phyloP scores from a whole-genome alignment of 2,329 filamentous ascomycete genomes.

The Aspergillus vadensis region DNA sequence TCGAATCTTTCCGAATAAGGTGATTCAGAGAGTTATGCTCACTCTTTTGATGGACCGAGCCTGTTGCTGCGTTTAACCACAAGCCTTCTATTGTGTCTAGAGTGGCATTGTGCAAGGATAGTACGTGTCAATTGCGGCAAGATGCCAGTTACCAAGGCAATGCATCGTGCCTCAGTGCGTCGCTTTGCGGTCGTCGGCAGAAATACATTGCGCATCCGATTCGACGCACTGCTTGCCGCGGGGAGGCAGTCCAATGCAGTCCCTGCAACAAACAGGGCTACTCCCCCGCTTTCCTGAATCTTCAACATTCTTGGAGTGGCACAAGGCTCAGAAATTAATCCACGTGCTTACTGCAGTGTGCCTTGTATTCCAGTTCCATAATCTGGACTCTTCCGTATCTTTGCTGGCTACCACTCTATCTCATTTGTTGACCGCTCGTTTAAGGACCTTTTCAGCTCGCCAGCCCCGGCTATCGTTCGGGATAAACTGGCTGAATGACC shows the following conservation, averaged over 20 bases:
- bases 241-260: constrained; percentile 1
- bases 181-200: constrained; percentile 14
- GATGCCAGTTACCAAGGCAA: background rate
- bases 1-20: background rate
- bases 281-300: background rate
- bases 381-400: background rate
- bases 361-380: background rate
- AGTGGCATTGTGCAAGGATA: constrained; percentile 12
- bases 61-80: constrained; percentile 5
- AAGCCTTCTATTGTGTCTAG: constrained; percentile 11
- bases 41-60: constrained; percentile 2
- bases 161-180: background rate
- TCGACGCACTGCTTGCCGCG: constrained; percentile 4
- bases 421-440: background rate
- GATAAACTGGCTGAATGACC: background rate
- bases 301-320: background rate
- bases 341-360: constrained; percentile 1
- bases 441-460: background rate
- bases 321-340: background rate
- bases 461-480: background rate
- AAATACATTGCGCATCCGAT: constrained; percentile 3
- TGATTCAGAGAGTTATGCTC: constrained; percentile 1
- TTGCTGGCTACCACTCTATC: background rate
- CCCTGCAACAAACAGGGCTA: background rate
- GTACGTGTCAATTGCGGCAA: background rate